Evolutionary conservation across 345 rosid species (phyloP), one percentile per base, ranked within the genome.

Genomic region (Populus euphratica): DNA sequence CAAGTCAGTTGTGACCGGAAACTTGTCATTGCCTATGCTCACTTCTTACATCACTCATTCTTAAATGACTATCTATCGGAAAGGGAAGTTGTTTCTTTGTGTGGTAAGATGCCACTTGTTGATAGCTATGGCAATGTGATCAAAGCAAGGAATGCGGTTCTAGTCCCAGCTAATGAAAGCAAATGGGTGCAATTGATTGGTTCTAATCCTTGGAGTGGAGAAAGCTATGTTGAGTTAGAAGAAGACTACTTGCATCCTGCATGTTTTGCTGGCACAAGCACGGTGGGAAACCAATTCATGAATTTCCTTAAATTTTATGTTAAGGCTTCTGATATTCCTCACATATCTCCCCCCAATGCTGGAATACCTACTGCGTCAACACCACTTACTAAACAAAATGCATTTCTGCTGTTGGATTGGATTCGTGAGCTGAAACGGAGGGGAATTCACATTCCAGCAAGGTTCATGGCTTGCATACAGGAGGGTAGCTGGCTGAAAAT

Each of bases 81-180:
- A 1, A 61, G 3, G 0, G 81, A 86, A 4, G 87, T 89, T 38
- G 6, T 1, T 17, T 0, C 11, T 13, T 76, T 87, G 62, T 86
- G 92, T 72, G 12, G 67, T 16, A 47, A 12, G 16, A 81, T 90
- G 88, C 96, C 92, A 17, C 85, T 93, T 21, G 78, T 93, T 10
- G 92, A 93, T 77, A 88, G 79, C 69, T 86, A 84, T 68, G 87
- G 94, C 1, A 0, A 7, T 68, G 86, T 86, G 16, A 70, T 17
- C 47, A 84, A 65, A 1, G 47, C 1, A 5, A 68, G 82, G 36
- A 36, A 7, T 3, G 89, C 83, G 0, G 85, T 89, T 84, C 93
- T 93, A 76, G 91, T 93, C 41, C 93, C 96, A 10, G 94, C 90
- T 63, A 85, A 77, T 8, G 86, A 63, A 62, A 90, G 96, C 83